Evolutionary conservation across 352 stramenopile species (phyloP).

Genomic region (Plasmopara viticola): DNA sequence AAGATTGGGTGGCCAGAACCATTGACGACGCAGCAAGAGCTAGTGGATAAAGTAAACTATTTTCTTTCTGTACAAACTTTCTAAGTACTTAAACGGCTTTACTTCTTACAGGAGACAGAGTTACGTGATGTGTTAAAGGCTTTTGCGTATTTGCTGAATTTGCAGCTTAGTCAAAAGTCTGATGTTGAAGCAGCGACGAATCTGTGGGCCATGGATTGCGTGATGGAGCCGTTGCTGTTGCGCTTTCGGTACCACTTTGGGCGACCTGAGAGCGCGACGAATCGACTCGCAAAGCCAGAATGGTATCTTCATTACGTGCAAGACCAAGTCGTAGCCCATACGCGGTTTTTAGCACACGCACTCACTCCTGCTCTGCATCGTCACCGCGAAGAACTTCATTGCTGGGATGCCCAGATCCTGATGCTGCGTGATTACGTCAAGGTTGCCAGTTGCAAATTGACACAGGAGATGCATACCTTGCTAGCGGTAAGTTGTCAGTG

Average conservation of each 20-base stretch:
- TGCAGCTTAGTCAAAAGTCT: slow-evolving; percentile 47
- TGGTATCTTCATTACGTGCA: slow-evolving; percentile 63
- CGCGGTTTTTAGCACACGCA: slow-evolving; percentile 30
- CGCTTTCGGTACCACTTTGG: slow-evolving; percentile 77
- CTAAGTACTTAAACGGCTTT: neutral
- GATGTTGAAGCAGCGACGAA: slow-evolving; percentile 13
- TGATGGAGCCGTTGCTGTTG: slow-evolving; percentile 47
- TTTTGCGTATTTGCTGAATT: slow-evolving; percentile 48
- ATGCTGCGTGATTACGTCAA: slow-evolving; percentile 45
- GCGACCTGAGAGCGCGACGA: slow-evolving; percentile 54
- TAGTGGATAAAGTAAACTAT: slow-evolving; percentile 22
- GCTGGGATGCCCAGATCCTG: slow-evolving; percentile 54
- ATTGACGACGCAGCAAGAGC: slow-evolving; percentile 24
- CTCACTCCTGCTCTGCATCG: slow-evolving; percentile 48
- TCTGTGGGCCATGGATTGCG: slow-evolving; percentile 60
- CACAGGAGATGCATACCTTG: slow-evolving; percentile 36
- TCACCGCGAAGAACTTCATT: slow-evolving; percentile 36
- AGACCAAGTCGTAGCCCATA: slow-evolving; percentile 46
- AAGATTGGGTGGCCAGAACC: slow-evolving; percentile 43
- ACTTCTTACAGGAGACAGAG: slow-evolving; percentile 19
- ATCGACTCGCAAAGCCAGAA: slow-evolving; percentile 66
- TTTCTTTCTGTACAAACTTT: neutral
- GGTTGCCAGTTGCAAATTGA: slow-evolving; percentile 43
- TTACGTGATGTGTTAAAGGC: slow-evolving; percentile 26
- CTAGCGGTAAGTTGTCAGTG: slow-evolving; percentile 24